Base-by-base conservation (phyloP, 129 eudicot genomes). In the Deinandra increscens region DNA sequence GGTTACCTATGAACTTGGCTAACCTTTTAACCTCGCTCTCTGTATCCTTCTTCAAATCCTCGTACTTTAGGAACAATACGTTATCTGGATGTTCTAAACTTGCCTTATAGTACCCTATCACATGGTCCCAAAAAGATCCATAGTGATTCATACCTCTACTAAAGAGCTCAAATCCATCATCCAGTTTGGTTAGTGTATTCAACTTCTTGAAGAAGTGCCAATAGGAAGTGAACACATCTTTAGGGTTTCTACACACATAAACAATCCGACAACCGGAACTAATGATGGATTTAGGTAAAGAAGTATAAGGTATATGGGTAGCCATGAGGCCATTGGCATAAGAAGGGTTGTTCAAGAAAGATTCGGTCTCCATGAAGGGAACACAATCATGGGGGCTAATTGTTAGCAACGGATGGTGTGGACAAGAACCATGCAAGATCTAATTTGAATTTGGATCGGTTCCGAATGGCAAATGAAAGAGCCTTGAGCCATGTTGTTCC, bases 401-500 rank as follows among this genome's bases (percentile, higher is more conserved):
- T 1, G 36, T 60, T 19, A 62, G 59, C 36, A 81, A 50, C 12
- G 82, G 85, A n/a, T 81, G 82, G 45, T 26, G 70, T 62, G 44
- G 64, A 26, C 23, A 3, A 4, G 20, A 55, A 43, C 10, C n/a
- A n/a, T n/a, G n/a, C 15, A 7, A 0, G 23, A 29, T 3, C 7
- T 4, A 9, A 22, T 11, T 33, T 22, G 17, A 33, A 44, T 12
- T 37, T 66, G 29, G 51, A 18, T 3, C 82, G 80, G 49, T 67
- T 67, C 5, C 39, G 4, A 22, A 72, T 60, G 11, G 82, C 76
- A 31, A 77, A 77, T 0, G 50, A 17, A 13, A 81, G 77, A 36
- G 85, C 80, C 42, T 81, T 81, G 0, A 81, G 71, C 83, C 86
- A 82, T 2, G 81, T 82, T 23, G 83, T 68, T 53, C 83, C 83